phyloP scores from a whole-genome alignment of 768 basidiomycete species.

The Lentinula raphanica region DNA sequence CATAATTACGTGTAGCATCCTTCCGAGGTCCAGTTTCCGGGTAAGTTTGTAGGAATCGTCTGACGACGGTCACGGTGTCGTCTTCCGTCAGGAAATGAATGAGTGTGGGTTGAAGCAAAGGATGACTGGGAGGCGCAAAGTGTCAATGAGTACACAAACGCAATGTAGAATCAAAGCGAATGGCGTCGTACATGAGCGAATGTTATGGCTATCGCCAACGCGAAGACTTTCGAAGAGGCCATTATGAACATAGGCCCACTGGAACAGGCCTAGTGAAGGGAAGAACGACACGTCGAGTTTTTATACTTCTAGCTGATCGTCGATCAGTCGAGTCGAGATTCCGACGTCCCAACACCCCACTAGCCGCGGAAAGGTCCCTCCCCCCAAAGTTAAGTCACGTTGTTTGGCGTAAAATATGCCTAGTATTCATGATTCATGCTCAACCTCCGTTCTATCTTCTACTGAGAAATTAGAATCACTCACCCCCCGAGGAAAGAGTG shows the following conservation, averaged over 20 bases:
- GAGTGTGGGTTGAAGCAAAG: conserved; percentile 22
- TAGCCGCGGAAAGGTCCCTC: conserved; percentile 5
- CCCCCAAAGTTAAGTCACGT: neutral
- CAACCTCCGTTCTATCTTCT: conserved; percentile 1
- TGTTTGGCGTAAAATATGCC: neutral
- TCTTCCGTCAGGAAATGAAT: conserved; percentile 12
- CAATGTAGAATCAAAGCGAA: conserved; percentile 2
- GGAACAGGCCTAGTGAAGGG: conserved; percentile 10
- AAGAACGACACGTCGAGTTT: conserved; percentile 13
- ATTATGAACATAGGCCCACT: conserved; percentile 17
- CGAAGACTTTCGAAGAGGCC: conserved; percentile 26
- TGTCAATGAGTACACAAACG: neutral
- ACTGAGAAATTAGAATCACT: neutral
- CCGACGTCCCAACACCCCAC: neutral
- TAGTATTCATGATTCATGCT: neutral
- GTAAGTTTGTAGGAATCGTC: conserved; percentile 38
- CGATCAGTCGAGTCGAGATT: conserved; percentile 9
- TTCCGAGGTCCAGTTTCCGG: conserved; percentile 48
- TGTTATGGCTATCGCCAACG: conserved; percentile 28
- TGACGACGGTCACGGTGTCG: conserved; percentile 38
- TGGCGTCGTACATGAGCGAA: conserved; percentile 33
- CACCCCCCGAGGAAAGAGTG: conserved; percentile 1
- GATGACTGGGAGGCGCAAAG: conserved; percentile 16
- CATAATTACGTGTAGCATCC: conserved; percentile 58
- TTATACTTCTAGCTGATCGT: conserved; percentile 8